Conservation (phyloP, 1,139 yeast species). For the Pichia sp. region DNA sequence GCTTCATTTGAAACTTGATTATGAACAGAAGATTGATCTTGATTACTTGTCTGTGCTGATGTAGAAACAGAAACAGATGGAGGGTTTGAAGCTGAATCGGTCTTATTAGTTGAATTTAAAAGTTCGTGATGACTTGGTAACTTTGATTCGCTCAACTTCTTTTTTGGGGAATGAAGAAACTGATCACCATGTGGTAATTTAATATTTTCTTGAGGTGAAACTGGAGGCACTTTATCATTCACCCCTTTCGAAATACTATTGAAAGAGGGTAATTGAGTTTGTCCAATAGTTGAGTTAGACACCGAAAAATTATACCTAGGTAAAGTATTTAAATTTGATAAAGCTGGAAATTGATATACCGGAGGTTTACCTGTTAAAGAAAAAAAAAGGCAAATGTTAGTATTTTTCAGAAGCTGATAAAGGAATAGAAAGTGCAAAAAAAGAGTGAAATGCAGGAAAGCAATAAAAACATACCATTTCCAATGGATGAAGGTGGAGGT, state of each 20-base stretch:
- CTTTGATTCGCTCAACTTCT: constrained; percentile 11
- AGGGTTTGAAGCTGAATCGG: constrained; percentile 12
- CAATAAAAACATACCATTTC: constrained; percentile 10
- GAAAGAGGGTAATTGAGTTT: constrained; percentile 16
- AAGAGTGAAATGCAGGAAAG: neutral
- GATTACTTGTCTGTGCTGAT: no score
- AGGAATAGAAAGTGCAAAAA: neutral
- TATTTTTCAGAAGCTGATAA: neutral
- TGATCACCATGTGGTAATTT: constrained; percentile 21
- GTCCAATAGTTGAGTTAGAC: constrained; percentile 1
- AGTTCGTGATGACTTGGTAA: no score
- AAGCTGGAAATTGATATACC: constrained; percentile 14
- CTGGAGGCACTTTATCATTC: constrained; percentile 8
- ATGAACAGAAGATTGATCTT: no score
- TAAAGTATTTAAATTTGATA: constrained; percentile 10
- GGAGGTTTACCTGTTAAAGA: constrained; percentile 9
- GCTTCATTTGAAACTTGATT: neutral
- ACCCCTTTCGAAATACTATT: constrained; percentile 11
- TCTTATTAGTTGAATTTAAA: constrained; percentile 16
- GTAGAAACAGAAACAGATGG: neutral
- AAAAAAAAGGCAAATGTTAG: neutral
- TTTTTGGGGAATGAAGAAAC: constrained; percentile 7
- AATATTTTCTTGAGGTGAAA: constrained; percentile 17
- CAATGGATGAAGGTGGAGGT: constrained; percentile 39
- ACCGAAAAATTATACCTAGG: constrained; percentile 9